phyloP scores from a whole-genome alignment of 257 asterid species.

The Solanum sejunctum region DNA sequence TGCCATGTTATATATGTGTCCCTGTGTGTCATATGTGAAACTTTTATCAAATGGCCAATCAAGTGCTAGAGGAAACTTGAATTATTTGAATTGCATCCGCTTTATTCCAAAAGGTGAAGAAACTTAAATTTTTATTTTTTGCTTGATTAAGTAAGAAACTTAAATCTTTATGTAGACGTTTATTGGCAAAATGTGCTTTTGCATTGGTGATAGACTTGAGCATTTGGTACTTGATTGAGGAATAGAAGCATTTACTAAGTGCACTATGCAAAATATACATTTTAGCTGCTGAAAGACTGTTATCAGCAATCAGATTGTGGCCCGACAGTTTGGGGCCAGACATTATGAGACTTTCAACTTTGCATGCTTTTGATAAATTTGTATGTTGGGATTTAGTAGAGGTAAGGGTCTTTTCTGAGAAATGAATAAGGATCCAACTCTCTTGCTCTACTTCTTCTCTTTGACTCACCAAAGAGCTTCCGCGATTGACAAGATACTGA shows the following conservation, averaged over 20 bases:
- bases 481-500: neutral
- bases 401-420: neutral
- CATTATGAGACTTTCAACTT: neutral
- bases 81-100: neutral
- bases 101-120: neutral
- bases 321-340: neutral
- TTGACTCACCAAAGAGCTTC: neutral
- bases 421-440: neutral
- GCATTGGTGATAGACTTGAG: neutral
- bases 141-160: neutral
- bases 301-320: neutral
- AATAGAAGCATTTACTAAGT: neutral
- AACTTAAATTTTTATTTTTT: neutral
- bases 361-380: neutral
- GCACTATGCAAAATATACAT: neutral
- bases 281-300: neutral
- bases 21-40: neutral
- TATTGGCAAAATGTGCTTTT: neutral
- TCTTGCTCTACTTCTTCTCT: neutral
- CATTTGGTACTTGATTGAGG: neutral
- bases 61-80: neutral
- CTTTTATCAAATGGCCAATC: neutral
- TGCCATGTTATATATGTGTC: neutral
- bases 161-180: neutral
- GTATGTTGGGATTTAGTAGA: neutral